phyloP scores from a whole-genome alignment of 805 yeast genomes.

The Myxozyma nipponensis region DNA sequence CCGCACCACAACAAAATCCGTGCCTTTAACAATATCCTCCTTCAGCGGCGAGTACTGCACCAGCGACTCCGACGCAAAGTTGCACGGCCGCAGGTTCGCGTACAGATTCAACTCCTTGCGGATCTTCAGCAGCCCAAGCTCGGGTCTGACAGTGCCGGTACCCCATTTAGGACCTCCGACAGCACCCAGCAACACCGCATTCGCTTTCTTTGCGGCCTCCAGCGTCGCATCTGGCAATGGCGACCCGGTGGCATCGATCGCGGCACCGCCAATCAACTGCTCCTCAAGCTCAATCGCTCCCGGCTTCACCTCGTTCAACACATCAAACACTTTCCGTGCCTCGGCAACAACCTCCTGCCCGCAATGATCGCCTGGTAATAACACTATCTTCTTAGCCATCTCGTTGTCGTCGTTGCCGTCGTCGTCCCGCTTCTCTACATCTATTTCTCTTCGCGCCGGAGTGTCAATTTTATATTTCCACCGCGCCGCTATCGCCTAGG shows the following conservation, averaged over 20 bases:
- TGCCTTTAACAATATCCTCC: constrained; percentile 79
- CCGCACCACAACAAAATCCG: constrained; percentile 89
- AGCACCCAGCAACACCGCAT: constrained; percentile 95
- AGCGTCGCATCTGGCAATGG: constrained; percentile 86
- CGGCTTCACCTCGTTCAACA: constrained; percentile 61
- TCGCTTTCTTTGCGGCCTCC: constrained; percentile 76
- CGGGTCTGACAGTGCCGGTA: constrained; percentile 93
- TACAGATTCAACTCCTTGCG: constrained; percentile 91
- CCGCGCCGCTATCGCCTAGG: neutral
- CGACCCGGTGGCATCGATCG: constrained; percentile 92
- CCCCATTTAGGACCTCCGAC: constrained; percentile 99
- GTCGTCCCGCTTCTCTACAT: too few species aligned
- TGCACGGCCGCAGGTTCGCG: constrained; percentile 96
- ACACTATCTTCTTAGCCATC: constrained; percentile 65
- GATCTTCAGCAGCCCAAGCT: constrained; percentile 90
- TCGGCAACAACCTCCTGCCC: constrained; percentile 87
- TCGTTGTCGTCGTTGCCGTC: too few species aligned
- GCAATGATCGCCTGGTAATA: constrained; percentile 95
- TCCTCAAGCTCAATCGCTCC: constrained; percentile 66
- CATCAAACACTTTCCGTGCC: constrained; percentile 85
- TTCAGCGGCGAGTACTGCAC: constrained; percentile 85
- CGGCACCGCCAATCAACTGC: constrained; percentile 96
- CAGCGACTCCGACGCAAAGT: constrained; percentile 80
- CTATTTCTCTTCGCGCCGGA: neutral
- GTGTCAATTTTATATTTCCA: neutral